Conservation (phyloP, 164 flowering plant species). For the Stephania yunnanensis region DNA sequence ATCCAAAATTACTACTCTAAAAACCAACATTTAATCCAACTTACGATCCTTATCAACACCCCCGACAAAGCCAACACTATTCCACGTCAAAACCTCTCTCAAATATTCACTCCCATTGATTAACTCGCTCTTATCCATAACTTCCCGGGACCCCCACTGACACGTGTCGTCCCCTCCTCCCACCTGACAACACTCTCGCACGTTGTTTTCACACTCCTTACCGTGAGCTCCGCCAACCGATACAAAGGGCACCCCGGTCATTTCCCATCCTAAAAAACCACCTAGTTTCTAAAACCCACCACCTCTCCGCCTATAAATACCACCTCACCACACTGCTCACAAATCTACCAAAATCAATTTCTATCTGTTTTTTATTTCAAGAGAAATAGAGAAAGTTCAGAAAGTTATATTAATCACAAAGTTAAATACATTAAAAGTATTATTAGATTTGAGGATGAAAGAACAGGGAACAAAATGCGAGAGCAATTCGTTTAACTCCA, state of each 20-base stretch:
- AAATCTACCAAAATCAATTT: no score
- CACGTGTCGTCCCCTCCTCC: not conserved
- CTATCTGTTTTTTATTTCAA: no score
- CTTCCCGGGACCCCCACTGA: not conserved
- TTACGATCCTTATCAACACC: no score
- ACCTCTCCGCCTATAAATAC: not conserved
- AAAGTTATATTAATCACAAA: no score
- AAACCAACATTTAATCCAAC: no score
- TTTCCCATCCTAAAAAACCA: not conserved
- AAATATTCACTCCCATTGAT: no score
- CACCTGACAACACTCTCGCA: not conserved
- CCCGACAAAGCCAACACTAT: not conserved
- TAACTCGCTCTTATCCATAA: not conserved
- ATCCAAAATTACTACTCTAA: no score
- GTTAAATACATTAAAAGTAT: no score
- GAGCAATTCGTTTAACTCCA: slow-evolving; percentile 18
- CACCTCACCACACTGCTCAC: not conserved
- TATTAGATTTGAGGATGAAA: slow-evolving; percentile 26
- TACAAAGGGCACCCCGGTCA: not conserved
- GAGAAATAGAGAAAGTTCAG: no score
- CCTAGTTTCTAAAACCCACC: not conserved
- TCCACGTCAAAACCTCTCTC: not conserved
- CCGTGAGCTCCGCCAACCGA: not conserved
- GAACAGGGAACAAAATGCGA: slow-evolving; percentile 40
- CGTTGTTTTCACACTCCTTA: not conserved